Evolutionary conservation across 257 asterid species (phyloP), one percentile per base, ranked within the genome.

Genomic region (Nicotiana otophora): DNA sequence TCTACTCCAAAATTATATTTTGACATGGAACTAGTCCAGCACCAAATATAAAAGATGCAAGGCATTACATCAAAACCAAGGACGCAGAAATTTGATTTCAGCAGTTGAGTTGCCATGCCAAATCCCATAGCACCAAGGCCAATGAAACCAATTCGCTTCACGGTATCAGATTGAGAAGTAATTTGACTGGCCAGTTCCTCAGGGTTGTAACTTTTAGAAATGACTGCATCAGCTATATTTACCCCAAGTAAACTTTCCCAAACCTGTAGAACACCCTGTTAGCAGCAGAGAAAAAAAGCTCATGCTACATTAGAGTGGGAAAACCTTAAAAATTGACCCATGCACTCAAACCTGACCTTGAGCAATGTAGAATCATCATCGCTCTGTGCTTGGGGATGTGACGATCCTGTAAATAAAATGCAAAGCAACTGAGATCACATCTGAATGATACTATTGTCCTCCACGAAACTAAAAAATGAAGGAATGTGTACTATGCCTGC

Each of bases 81-180:
- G 14, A 96, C 95, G 39, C 84, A 84, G 90, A 93, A 94, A 82
- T 93, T 89, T 77, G 98, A 94, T 86, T 92, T 93, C 88, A 96
- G 85, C 84, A 96, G 91, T 86, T 96, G 98, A 60, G 94, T 94
- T 78, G 99, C 99, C 98, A 96, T 96, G 91, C 99, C 99, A 89
- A 94, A 93, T 83, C 99, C 99, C 99, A 96, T 96, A 76, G 99
- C 98, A 87, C 99, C 99, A 81, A 96, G 94, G 83, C 99, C 99
- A 85, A 96, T 92, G 87, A 96, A 96, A 86, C 98, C 99, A 55
- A 94, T 90, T 82, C 89, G 86, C 82, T 94, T 89, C 69, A 87
- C 91, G 63, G 87, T 82, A 87, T 91, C 88, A 53, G 98, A 93
- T 69, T 90, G 89, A 72, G 89, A 80, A 85, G 91, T 82, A 83